Percentiles rank a stretch among this genome's conserved stretches.
Conservation (phyloP, 495 filamentous ascomycete genomes). For the Baudoinia panamericana region DNA sequence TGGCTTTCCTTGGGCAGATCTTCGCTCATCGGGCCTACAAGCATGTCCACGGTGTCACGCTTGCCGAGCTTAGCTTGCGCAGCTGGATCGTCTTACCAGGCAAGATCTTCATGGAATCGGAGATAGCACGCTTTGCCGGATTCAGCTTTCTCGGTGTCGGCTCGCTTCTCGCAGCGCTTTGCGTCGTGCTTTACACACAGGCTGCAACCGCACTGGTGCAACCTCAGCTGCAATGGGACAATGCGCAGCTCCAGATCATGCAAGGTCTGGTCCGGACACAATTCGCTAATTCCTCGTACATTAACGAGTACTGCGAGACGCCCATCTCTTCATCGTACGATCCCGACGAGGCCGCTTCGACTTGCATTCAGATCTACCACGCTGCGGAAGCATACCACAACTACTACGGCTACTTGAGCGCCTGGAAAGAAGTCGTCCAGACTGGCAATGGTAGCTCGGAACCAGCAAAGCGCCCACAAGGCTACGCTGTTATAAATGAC, state of each 20-base stretch:
- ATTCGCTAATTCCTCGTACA: slow-evolving; percentile 46
- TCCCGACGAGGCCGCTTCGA: slow-evolving; percentile 26
- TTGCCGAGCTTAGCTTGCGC: slow-evolving; percentile 49
- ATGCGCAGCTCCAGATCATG: slow-evolving; percentile 33
- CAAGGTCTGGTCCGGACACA: slow-evolving; percentile 41
- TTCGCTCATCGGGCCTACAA: slow-evolving; percentile 50
- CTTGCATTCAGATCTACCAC: slow-evolving; percentile 51
- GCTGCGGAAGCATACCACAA: slow-evolving; percentile 47
- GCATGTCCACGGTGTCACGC: slow-evolving; percentile 43
- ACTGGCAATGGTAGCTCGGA: slow-evolving; percentile 30
- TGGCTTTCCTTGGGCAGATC: slow-evolving; percentile 59
- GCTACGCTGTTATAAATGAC: slow-evolving; percentile 46
- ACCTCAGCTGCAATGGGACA: slow-evolving; percentile 47
- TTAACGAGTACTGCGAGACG: slow-evolving; percentile 41
- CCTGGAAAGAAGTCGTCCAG: slow-evolving; percentile 36
- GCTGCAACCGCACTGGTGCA: slow-evolving; percentile 55
- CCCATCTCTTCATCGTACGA: slow-evolving; percentile 39
- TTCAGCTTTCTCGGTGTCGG: slow-evolving; percentile 45
- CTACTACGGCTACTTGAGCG: slow-evolving; percentile 34
- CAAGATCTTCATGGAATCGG: slow-evolving; percentile 52
- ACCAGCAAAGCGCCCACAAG: slow-evolving; percentile 35
- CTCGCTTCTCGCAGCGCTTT: slow-evolving; percentile 44
- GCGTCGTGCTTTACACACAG: slow-evolving; percentile 58
- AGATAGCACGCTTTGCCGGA: slow-evolving; percentile 47
- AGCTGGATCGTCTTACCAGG: slow-evolving; percentile 50